Base-by-base conservation (phyloP, 495 filamentous ascomycete species). In the Zalerion maritima region DNA sequence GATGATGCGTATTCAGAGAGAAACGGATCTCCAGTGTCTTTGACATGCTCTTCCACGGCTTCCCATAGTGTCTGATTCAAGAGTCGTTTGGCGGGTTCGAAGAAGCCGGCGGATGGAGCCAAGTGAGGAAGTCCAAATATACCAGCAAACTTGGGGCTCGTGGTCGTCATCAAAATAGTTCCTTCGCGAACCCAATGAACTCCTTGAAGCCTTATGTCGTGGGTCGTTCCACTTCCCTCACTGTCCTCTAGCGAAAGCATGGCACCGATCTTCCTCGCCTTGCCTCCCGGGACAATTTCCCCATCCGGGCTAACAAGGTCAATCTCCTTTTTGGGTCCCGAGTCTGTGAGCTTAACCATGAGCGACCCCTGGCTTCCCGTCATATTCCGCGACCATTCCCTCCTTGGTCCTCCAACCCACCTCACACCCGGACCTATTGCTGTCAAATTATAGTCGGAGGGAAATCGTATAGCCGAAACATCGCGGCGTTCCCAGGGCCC, bases 121-220 rank as follows among this genome's bases (percentile, higher is more conserved):
- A 97, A 69, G 53, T 96, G 83, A 13, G 89, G 86, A 35, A 96
- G 52, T 14, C 76, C 73, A 46, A 93, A 91, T 18, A 94, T 70
- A 21, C 89, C 89, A 13, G 75, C 66, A 47, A 85, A 94, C 56
- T 91, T 94, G 47, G 92, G 80, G 44, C 81, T 91, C 8, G 85
- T 82, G 1, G 89, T 94, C 5, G 74, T 80, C 29, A 94, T 49
- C 10, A 94, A 52, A 23, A 91, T 74, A 4, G 67, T 63, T 3
- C 89, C 89, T 26, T 72, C 64, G 15, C 67, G 58, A 15, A 75
- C 73, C 57, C 81, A 87, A 58, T 94, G 86, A 3, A 89, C 67
- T 12, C 89, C 89, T 42, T 79, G 70, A 21, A 93, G 52, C 14
- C 64, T 65, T 47, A 91, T 62, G 32, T 81, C 73, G 69, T 76